These are phyloP conservation scores for Populus hybrid DNA, from an alignment of 441 rosid species.

Conservation along the genomic window DNA sequence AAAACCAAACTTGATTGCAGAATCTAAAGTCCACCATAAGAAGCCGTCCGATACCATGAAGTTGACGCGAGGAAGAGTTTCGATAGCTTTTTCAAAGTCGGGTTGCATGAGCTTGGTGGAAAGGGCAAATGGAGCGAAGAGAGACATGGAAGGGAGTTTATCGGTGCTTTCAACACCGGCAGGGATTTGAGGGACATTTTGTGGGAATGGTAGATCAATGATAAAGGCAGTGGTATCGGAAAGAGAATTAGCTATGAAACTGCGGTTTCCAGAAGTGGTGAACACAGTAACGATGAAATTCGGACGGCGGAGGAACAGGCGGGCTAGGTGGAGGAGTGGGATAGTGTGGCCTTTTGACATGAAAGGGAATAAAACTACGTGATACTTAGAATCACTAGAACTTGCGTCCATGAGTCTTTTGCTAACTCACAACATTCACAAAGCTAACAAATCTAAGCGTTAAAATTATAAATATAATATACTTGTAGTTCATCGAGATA, in stretches of 20 bases:
- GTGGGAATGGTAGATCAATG: slow-evolving; percentile 51
- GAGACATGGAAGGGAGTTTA: slow-evolving; percentile 55
- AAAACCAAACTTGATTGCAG: slow-evolving; percentile 51
- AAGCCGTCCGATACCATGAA: slow-evolving; percentile 64
- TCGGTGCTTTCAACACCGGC: slow-evolving; percentile 62
- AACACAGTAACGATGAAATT: slow-evolving; percentile 41
- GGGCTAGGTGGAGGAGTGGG: slow-evolving; percentile 64
- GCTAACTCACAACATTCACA: not conserved
- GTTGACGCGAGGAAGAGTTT: slow-evolving; percentile 35
- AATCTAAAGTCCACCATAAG: slow-evolving; percentile 76
- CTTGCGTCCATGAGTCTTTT: not conserved
- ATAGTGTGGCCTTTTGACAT: slow-evolving; percentile 80
- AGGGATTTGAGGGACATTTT: slow-evolving; percentile 41
- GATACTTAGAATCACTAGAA: slow-evolving; percentile 4
- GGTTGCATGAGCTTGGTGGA: slow-evolving; percentile 65
- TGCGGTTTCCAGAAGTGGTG: slow-evolving; percentile 60
- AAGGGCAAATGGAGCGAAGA: slow-evolving; percentile 36
- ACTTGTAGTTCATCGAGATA: too few relatives aligned
- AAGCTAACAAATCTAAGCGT: not conserved
- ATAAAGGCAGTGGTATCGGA: slow-evolving; percentile 36
- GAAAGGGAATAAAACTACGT: slow-evolving; percentile 65
- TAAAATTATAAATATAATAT: too few relatives aligned
- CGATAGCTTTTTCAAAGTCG: slow-evolving; percentile 39
- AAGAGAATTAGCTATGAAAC: slow-evolving; percentile 46
- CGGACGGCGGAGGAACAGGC: slow-evolving; percentile 48